Evolutionary conservation across 2,329 filamentous ascomycete genomes (phyloP).

Genomic region (Colletotrichum gloeosporioides): DNA sequence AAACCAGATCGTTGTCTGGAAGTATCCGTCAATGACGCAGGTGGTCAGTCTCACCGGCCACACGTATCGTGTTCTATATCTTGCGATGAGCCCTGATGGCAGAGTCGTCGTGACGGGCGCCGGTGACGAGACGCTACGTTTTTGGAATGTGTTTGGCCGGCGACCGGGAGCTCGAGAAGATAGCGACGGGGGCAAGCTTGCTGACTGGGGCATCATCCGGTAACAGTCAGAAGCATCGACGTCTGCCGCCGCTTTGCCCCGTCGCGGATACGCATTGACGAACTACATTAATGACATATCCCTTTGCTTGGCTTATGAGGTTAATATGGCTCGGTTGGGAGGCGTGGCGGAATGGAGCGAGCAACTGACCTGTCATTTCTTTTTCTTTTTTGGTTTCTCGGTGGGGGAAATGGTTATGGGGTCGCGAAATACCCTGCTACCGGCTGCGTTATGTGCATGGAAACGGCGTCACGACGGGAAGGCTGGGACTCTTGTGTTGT

Average conservation of each 20-base stretch:
- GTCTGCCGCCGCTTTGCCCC: not conserved
- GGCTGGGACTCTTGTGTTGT: not conserved
- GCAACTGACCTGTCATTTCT: not conserved
- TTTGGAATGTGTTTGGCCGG: conserved; percentile 95
- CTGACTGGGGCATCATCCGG: conserved; percentile 85
- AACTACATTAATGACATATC: not conserved
- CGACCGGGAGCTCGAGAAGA: conserved; percentile 76
- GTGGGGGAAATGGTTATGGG: not conserved
- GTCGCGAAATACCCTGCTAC: conserved; percentile 15
- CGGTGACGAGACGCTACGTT: conserved; percentile 92
- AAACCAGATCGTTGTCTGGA: conserved; percentile 99
- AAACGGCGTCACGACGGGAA: conserved; percentile 14
- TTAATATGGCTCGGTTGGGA: not conserved
- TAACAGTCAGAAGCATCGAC: conserved; percentile 34
- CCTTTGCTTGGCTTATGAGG: not conserved
- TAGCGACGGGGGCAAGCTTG: conserved; percentile 68
- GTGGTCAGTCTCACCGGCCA: conserved; percentile 95
- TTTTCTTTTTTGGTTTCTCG: not conserved
- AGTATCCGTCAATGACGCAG: conserved; percentile 97
- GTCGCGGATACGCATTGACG: not conserved
- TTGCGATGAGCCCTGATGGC: conserved; percentile 97
- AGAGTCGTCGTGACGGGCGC: conserved; percentile 94
- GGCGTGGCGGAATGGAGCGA: not conserved
- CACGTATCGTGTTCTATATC: conserved; percentile 93
- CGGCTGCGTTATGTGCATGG: conserved; percentile 19